These are phyloP conservation scores for Gossypium arboreum DNA, from an alignment of 345 rosid species.

Conservation along the genomic window DNA sequence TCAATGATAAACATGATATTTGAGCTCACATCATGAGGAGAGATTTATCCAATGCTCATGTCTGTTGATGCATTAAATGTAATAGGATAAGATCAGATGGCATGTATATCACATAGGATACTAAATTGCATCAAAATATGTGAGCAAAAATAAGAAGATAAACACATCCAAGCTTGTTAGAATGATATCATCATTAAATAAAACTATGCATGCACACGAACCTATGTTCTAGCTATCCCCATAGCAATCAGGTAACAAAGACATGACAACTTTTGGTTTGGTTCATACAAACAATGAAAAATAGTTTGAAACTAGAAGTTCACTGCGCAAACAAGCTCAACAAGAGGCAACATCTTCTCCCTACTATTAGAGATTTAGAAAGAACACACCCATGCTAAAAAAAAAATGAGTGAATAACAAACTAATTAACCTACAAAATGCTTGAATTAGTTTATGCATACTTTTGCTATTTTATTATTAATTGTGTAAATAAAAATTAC, in stretches of 20 bases:
- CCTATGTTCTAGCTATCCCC: slow-evolving; percentile 99
- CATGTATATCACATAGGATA: background rate
- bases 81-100: background rate
- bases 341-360: too few relatives aligned
- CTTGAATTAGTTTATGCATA: slow-evolving; percentile 15
- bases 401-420: too few relatives aligned
- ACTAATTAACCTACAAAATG: slow-evolving; percentile 6
- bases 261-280: too few relatives aligned
- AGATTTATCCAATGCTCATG: background rate
- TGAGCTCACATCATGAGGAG: background rate
- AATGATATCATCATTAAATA: background rate
- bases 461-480: slow-evolving; percentile 13
- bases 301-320: too few relatives aligned
- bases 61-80: background rate
- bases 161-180: background rate
- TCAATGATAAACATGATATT: background rate
- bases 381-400: too few relatives aligned
- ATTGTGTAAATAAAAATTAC: slow-evolving; percentile 23
- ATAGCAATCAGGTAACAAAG: slow-evolving; percentile 35
- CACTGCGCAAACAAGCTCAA: too few relatives aligned
- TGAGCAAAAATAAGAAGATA: background rate
- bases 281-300: too few relatives aligned
- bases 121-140: background rate
- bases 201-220: slow-evolving; percentile 26
- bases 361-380: too few relatives aligned